Percentiles rank a stretch among this genome's conserved stretches.
These are phyloP conservation scores for Diospyros kaki DNA, from an alignment of 148 eudicot species.

Conservation along the genomic window DNA sequence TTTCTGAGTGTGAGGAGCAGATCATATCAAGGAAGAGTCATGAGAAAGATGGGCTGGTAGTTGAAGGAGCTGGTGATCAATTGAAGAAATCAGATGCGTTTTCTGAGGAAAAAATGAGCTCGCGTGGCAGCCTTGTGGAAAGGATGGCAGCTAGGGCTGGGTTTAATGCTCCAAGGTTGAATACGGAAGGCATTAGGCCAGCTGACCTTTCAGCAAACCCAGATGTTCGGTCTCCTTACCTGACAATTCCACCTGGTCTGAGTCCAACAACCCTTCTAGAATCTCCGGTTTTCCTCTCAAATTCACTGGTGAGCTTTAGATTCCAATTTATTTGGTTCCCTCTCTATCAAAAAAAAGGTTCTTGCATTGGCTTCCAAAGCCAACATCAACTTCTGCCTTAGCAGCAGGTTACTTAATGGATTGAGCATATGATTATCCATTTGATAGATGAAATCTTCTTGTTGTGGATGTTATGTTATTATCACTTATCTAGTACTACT, in stretches of 20 bases:
- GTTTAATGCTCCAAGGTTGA: conserved; percentile 51
- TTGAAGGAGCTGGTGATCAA: conserved; percentile 14
- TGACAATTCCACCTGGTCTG: conserved; percentile 47
- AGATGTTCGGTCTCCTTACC: conserved; percentile 34
- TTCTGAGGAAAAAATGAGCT: conserved; percentile 32
- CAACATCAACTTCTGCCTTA: background rate
- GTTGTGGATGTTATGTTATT: background rate
- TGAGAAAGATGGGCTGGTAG: conserved; percentile 14
- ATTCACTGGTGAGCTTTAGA: conserved; percentile 38
- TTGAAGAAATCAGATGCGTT: conserved; percentile 14
- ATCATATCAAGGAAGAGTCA: conserved; percentile 14
- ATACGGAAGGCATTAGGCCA: conserved; percentile 46
- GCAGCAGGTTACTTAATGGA: background rate
- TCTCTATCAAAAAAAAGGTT: background rate
- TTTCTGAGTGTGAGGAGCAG: conserved; percentile 18
- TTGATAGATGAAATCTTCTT: background rate
- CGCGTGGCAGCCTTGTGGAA: conserved; percentile 42
- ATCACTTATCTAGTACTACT: background rate
- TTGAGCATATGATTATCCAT: background rate
- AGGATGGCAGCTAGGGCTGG: conserved; percentile 61
- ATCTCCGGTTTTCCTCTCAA: conserved; percentile 53
- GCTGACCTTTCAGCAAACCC: conserved; percentile 24
- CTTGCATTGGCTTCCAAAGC: too few species aligned
- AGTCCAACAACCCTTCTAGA: conserved; percentile 52
- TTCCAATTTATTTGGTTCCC: background rate